Base-by-base conservation (phyloP, 495 filamentous ascomycete species). In the Ascodesmis nigricans region DNA sequence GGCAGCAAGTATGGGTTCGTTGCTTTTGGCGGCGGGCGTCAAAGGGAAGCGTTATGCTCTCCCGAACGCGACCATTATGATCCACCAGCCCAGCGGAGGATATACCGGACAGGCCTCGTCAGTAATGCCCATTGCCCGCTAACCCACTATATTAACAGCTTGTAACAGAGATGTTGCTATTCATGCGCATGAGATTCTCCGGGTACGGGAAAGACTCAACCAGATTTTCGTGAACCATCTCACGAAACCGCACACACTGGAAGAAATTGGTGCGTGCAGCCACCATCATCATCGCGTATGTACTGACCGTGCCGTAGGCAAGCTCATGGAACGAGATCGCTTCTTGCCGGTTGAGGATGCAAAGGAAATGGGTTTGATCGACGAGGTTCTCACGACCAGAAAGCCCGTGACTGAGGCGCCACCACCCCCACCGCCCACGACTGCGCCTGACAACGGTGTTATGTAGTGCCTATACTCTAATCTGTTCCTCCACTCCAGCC, bases 161-260 rank as follows among this genome's bases (percentile, higher is more conserved):
- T 10, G 7, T 7, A 13, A 20, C 21, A 66, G 57, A 11, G 87
- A 97, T 54, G 93, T 97, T 42, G 69, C 90, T 21, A 93, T 93
- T 38, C 91, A 97, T 54, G 87, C 87, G 4, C 91, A 78, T 52
- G 87, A 97, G 62, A 97, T 97, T 38, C 61, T 95, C 55, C 62
- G 84, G 34, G 71, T 91, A 30, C 64, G 87, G 41, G 59, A 70
- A 38, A 71, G 82, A 60, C 58, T 95, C 45, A 93, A 97, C 58
- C 61, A 75, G 59, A 91, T 95, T 35, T 92, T 91, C 42, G 64
- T 75, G 56, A 55, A 62, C 40, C 87, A 97, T 58, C 54, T 97
- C 49, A 93, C 77, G 40, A 77, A 71, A 55, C 60, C 71, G 39
- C 57, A 75, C 50, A 65, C 58, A 1, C 58, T 61, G 1, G 57